Base-by-base conservation (phyloP, 768 basidiomycete species). In the Candolleomyces aberdarensis region DNA sequence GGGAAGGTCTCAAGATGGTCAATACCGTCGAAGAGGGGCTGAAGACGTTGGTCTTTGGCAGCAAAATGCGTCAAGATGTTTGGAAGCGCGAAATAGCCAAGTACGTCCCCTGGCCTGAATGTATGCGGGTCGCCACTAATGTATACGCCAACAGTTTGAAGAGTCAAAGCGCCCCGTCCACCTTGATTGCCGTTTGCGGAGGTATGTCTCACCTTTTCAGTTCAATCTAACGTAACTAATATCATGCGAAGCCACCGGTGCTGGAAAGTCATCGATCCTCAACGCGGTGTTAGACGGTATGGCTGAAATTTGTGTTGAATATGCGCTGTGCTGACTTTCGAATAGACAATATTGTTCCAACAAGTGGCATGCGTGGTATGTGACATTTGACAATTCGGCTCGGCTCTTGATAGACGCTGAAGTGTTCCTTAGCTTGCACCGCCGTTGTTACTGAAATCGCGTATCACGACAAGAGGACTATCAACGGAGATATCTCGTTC, bases 161-260 rank as follows among this genome's bases (percentile, higher is more conserved):
- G 59, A 68, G 68, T 41, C 83, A 85, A 65, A 79, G 79, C 2
- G 71, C 78, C 1, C 85, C 85, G 2, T 81, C 78, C 11, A 86
- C 84, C 14, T 71, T 87, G 63, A 86, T 86, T 60, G 85, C 86
- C n/a, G 78, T 88, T 7, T 87, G 85, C 61, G 85, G 86, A 50
- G 84, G 84, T 83, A 67, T 31, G 75, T 66, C 3, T 48, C 36
- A 13, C 55, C 6, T 11, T 29, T 14, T 57, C 20, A n/a, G 29
- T 5, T 6, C 19, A 26, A 26, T 29, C 14, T 15, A 8, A 39
- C 22, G 17, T 17, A 56, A 5, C 49, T n/a, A 56, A 41, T 22
- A 39, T 9, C 39, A 17, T 60, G 56, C 50, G 41, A 60, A 85
- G 84, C 81, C 5, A 86, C 84, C 7, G 85, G 85, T 10, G 83